Evolutionary conservation across 331 rosid genomes (phyloP).

Genomic region (Phaseolus coccineus): DNA sequence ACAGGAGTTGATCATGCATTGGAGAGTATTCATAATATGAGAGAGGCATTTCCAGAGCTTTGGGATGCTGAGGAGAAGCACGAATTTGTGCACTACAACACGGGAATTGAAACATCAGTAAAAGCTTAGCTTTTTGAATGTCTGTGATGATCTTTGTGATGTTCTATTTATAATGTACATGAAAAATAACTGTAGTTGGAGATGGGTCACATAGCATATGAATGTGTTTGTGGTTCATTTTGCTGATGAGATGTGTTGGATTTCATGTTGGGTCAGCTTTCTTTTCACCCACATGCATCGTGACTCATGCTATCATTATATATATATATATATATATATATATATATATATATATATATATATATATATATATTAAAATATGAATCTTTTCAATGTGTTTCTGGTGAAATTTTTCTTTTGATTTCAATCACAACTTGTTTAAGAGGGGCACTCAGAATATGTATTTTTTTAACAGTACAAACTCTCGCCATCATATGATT

Average conservation of each 20-base stretch:
- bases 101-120: conserved; percentile 74
- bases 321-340: not conserved
- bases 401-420: no score
- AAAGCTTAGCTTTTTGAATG: conserved; percentile 57
- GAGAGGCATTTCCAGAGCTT: conserved; percentile 88
- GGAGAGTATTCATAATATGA: conserved; percentile 88
- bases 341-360: no score
- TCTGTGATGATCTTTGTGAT: no score
- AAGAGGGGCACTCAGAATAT: no score
- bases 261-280: not conserved
- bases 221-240: not conserved
- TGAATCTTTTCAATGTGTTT: no score
- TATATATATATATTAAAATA: no score
- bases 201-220: not conserved
- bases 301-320: not conserved
- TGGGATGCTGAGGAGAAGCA: conserved; percentile 65
- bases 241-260: not conserved
- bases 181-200: not conserved
- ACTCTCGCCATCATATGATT: no score
- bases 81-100: conserved; percentile 49
- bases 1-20: conserved; percentile 73
- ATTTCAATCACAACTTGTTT: no score
- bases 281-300: not conserved
- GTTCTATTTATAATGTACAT: not conserved
- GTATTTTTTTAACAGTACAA: no score